phyloP scores from a whole-genome alignment of 2,329 filamentous ascomycete species.

The Ramularia endophylla region DNA sequence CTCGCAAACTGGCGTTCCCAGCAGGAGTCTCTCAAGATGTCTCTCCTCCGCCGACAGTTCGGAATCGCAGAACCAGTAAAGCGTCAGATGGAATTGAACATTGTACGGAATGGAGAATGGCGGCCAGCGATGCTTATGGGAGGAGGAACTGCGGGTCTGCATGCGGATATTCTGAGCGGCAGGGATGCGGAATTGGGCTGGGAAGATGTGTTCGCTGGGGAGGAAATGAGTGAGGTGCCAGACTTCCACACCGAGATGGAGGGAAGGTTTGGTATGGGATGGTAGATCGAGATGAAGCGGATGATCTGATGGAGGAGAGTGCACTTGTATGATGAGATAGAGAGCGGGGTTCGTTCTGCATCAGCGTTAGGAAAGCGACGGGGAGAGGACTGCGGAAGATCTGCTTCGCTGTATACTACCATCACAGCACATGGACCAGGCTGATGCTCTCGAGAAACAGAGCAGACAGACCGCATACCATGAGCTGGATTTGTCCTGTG shows the following conservation, averaged over 20 bases:
- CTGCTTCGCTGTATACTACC: conserved; percentile 14
- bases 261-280: conserved; percentile 76
- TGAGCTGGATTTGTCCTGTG: conserved; percentile 3
- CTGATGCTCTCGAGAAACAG: no score
- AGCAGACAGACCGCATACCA: background rate
- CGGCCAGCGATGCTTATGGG: conserved; percentile 64
- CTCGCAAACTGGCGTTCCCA: conserved; percentile 86
- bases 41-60: conserved; percentile 77
- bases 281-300: conserved; percentile 28
- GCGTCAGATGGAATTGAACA: conserved; percentile 91
- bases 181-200: conserved; percentile 72
- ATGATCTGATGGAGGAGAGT: no score
- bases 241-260: conserved; percentile 93
- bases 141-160: conserved; percentile 50
- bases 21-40: conserved; percentile 83
- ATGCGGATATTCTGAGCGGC: conserved; percentile 83
- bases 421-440: background rate
- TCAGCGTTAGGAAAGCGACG: background rate
- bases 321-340: background rate
- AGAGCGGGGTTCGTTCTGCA: conserved; percentile 4
- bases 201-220: conserved; percentile 87
- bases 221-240: conserved; percentile 59
- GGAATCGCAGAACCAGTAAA: conserved; percentile 90
- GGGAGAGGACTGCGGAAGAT: conserved; percentile 1
- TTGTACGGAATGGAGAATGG: conserved; percentile 74